Evolutionary conservation across 1,139 yeast species (phyloP).

Genomic region (Eremothecium cymbalariae): DNA sequence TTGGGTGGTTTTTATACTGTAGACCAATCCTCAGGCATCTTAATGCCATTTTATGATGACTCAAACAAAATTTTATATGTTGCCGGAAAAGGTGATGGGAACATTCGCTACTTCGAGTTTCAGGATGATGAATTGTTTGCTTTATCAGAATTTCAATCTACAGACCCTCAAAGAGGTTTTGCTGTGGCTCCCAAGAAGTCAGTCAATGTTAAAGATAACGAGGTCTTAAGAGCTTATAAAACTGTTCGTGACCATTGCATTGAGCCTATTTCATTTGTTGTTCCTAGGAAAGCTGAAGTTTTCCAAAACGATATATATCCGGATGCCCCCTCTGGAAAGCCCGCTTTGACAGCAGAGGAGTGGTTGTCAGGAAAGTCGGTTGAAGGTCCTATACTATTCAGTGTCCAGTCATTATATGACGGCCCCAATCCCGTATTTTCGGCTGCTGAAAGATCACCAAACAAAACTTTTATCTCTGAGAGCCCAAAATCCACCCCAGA

Average conservation of each 20-base stretch:
- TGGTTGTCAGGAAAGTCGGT: constrained; percentile 72
- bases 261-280: constrained; percentile 86
- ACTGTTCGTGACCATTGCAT: constrained; percentile 73
- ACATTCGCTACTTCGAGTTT: constrained; percentile 85
- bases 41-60: constrained; percentile 84
- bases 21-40: constrained; percentile 87
- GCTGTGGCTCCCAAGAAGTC: constrained; percentile 79
- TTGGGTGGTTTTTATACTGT: constrained; percentile 78
- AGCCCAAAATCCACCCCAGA: constrained; percentile 11
- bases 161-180: constrained; percentile 93
- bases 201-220: constrained; percentile 75
- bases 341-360: constrained; percentile 73
- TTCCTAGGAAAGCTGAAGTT: constrained; percentile 87
- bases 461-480: constrained; percentile 5
- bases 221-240: constrained; percentile 71
- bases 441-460: constrained; percentile 12
- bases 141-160: constrained; percentile 77
- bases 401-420: constrained; percentile 69
- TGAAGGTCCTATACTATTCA: constrained; percentile 72
- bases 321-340: constrained; percentile 71
- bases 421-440: constrained; percentile 48
- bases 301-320: constrained; percentile 92
- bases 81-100: constrained; percentile 98
- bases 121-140: constrained; percentile 74
- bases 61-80: constrained; percentile 72